These are phyloP conservation scores for Yamadazyma kitorensis DNA, from an alignment of 805 yeast genomes.

Conservation along the genomic window DNA sequence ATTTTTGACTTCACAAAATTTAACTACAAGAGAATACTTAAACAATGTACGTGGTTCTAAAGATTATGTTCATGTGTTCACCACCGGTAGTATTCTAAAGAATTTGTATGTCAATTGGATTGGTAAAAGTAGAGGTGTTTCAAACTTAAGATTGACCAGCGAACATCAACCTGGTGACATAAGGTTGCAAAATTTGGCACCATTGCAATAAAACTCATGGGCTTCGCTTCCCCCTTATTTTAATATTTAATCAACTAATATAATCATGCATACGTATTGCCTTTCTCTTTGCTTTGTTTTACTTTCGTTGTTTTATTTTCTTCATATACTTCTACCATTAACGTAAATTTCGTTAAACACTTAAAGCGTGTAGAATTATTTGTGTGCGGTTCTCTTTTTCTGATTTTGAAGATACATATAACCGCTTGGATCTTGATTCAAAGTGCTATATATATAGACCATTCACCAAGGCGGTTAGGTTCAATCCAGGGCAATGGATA, in stretches of 20 bases:
- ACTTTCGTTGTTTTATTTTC: too few species aligned
- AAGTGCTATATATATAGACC: too few species aligned
- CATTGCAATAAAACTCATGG: constrained; percentile 12
- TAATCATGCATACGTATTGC: too few species aligned
- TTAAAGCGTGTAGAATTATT: too few species aligned
- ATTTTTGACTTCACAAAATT: constrained; percentile 51
- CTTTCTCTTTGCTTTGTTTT: too few species aligned
- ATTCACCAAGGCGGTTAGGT: too few species aligned
- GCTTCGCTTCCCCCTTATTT: neutral
- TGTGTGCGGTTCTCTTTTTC: too few species aligned
- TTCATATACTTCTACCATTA: too few species aligned
- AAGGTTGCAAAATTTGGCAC: constrained; percentile 22
- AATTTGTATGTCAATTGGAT: constrained; percentile 39
- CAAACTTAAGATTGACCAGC: constrained; percentile 18
- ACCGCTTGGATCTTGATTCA: too few species aligned
- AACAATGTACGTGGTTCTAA: constrained; percentile 38
- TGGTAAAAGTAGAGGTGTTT: constrained; percentile 27
- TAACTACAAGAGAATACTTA: constrained; percentile 74
- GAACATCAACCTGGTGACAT: constrained; percentile 21
- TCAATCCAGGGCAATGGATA: too few species aligned
- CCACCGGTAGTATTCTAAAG: constrained; percentile 18
- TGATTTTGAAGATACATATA: too few species aligned
- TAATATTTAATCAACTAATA: neutral
- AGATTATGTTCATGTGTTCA: constrained; percentile 29
- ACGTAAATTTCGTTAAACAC: too few species aligned